Evolutionary conservation across 1,284 basidiomycete genomes (phyloP).

Genomic region (Trichosporon sp.): DNA sequence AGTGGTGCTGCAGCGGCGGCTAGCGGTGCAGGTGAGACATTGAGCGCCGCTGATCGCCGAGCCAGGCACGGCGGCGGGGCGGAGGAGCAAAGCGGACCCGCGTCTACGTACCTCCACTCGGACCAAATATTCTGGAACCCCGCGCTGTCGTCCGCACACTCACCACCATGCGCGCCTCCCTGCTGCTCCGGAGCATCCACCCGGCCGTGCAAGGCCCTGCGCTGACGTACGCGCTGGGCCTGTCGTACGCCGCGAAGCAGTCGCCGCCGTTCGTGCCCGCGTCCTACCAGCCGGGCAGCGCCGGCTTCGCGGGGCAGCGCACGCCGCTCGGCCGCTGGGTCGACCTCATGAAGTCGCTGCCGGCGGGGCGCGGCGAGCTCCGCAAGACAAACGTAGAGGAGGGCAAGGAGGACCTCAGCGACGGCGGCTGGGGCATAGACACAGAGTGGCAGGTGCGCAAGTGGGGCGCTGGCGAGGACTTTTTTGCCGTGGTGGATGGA

Average conservation of each 20-base stretch:
- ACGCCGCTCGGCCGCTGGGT: slow-evolving; percentile 38
- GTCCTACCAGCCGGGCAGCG: slow-evolving; percentile 9
- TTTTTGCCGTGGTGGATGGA: slow-evolving; percentile 33
- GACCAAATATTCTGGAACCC: not conserved
- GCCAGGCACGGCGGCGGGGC: not conserved
- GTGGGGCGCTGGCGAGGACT: slow-evolving; percentile 48
- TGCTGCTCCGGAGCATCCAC: not conserved
- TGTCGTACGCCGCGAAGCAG: slow-evolving; percentile 47
- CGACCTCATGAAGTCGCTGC: slow-evolving; percentile 29
- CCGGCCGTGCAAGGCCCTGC: slow-evolving; percentile 14
- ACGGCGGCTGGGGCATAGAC: slow-evolving; percentile 33
- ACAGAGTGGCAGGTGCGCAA: slow-evolving; percentile 24
- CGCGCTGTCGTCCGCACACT: not conserved
- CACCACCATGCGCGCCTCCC: not conserved
- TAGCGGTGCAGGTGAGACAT: not conserved
- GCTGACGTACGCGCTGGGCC: slow-evolving; percentile 42
- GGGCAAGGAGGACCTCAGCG: slow-evolving; percentile 8
- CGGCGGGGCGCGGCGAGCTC: slow-evolving; percentile 42
- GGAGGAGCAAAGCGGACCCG: too few relatives aligned
- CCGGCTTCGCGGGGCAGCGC: slow-evolving; percentile 20
- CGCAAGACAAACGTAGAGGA: slow-evolving; percentile 9
- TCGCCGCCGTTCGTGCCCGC: slow-evolving; percentile 44
- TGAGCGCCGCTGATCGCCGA: not conserved
- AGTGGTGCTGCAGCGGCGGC: not conserved
- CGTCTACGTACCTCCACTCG: not conserved